Evolutionary conservation across 495 filamentous ascomycete species (phyloP).

Genomic region (Aspergillus baeticus): DNA sequence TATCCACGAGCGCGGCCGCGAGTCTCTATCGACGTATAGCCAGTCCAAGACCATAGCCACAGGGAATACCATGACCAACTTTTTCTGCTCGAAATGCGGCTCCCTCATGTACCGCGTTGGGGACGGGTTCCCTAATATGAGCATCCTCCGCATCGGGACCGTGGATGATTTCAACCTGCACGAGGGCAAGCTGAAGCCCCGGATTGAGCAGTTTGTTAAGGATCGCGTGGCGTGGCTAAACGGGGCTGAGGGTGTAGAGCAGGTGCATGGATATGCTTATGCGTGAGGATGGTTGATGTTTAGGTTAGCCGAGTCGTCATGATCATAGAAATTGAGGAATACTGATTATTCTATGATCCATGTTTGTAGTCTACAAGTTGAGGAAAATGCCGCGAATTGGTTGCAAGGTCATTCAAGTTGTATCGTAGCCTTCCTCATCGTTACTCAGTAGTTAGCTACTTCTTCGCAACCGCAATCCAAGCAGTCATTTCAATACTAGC

Average conservation of each 20-base stretch:
- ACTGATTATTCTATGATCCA: no score
- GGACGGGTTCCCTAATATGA: background rate
- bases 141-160: background rate
- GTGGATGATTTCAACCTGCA: conserved; percentile 2
- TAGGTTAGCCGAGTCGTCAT: no score
- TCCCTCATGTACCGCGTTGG: conserved; percentile 3
- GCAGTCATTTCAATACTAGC: no score
- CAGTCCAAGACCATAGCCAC: background rate
- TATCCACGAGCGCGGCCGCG: background rate
- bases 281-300: background rate
- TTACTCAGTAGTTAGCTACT: no score
- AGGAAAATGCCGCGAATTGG: no score
- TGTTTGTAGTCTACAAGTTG: no score
- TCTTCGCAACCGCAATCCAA: no score
- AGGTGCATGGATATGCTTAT: background rate
- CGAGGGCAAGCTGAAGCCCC: background rate
- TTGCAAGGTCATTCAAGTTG: no score
- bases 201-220: conserved; percentile 7
- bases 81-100: conserved; percentile 1
- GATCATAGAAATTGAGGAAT: no score
- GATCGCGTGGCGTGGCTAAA: background rate
- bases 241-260: background rate
- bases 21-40: background rate
- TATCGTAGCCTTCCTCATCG: no score
- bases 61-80: conserved; percentile 1